Conservation (phyloP, 2,329 filamentous ascomycete genomes). For the Knufia fluminis region DNA sequence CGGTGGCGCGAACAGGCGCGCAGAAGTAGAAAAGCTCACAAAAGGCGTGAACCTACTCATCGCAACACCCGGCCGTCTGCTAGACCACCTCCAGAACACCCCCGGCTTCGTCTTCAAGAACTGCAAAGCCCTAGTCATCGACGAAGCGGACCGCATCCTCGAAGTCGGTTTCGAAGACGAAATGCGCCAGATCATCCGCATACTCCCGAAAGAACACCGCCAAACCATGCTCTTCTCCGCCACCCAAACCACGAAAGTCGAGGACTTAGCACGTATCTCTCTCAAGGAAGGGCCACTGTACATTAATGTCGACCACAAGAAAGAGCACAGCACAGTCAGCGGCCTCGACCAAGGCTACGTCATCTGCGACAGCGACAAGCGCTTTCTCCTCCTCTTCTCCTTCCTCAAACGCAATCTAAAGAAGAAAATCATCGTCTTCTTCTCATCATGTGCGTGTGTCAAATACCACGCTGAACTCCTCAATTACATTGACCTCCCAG, state of each 20-base stretch:
- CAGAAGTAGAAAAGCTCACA: slow-evolving; percentile 84
- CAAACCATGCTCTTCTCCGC: slow-evolving; percentile 99
- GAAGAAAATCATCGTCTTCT: slow-evolving; percentile 98
- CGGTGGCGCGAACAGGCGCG: slow-evolving; percentile 80
- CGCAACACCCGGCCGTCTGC: slow-evolving; percentile 80
- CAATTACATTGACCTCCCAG: slow-evolving; percentile 92
- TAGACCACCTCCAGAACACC: slow-evolving; percentile 92
- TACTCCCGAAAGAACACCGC: slow-evolving; percentile 73
- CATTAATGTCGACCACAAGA: slow-evolving; percentile 88
- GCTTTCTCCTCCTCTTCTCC: slow-evolving; percentile 86
- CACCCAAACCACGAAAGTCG: slow-evolving; percentile 96
- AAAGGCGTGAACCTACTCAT: slow-evolving; percentile 95
- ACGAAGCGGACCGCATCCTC: slow-evolving; percentile 92
- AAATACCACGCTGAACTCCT: slow-evolving; percentile 93
- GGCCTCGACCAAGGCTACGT: slow-evolving; percentile 95
- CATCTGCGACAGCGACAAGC: slow-evolving; percentile 83
- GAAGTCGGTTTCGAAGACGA: slow-evolving; percentile 97
- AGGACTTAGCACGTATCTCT: slow-evolving; percentile 90
- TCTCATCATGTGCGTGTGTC: slow-evolving; percentile 83
- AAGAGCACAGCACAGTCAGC: slow-evolving; percentile 84
- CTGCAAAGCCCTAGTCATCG: slow-evolving; percentile 81
- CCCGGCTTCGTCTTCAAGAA: slow-evolving; percentile 87
- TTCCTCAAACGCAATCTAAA: slow-evolving; percentile 86
- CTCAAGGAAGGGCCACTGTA: slow-evolving; percentile 84
- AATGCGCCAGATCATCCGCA: slow-evolving; percentile 93